phyloP scores from a whole-genome alignment of 805 yeast species.

The Kuraishia piskuri region DNA sequence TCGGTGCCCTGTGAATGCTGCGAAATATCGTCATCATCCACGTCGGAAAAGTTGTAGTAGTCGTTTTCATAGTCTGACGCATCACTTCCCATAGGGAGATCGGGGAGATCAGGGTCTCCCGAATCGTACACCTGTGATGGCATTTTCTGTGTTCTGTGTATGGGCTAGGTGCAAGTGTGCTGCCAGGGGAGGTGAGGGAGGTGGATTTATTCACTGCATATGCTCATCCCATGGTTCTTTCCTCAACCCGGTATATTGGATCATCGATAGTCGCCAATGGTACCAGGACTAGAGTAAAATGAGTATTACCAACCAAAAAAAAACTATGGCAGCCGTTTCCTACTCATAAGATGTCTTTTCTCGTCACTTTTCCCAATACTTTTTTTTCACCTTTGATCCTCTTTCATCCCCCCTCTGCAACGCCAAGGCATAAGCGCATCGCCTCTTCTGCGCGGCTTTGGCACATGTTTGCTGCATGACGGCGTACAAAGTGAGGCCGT shows the following conservation, averaged over 20 bases:
- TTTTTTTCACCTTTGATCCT: no score
- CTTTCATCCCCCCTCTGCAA: neutral
- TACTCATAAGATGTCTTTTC: no score
- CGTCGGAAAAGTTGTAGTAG: slow-evolving; percentile 14
- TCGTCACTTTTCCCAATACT: no score
- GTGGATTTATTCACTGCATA: neutral
- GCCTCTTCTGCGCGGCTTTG: neutral
- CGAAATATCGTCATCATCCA: slow-evolving; percentile 6
- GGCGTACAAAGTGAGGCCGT: neutral
- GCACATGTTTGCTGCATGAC: neutral
- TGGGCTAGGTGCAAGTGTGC: no score
- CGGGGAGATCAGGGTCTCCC: slow-evolving; percentile 30
- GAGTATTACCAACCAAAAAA: no score
- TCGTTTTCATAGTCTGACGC: slow-evolving; percentile 23
- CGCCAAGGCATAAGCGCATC: neutral
- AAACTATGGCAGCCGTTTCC: no score
- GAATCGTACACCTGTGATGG: slow-evolving; percentile 24
- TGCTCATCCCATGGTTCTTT: neutral
- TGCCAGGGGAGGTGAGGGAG: neutral
- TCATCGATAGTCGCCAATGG: no score
- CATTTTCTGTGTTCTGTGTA: no score
- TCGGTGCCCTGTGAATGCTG: slow-evolving; percentile 1
- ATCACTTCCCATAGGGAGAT: slow-evolving; percentile 25
- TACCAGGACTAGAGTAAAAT: no score
- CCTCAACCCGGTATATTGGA: no score